Evolutionary conservation across 768 basidiomycete genomes (phyloP).

Genomic region (Butyriboletus loyo): DNA sequence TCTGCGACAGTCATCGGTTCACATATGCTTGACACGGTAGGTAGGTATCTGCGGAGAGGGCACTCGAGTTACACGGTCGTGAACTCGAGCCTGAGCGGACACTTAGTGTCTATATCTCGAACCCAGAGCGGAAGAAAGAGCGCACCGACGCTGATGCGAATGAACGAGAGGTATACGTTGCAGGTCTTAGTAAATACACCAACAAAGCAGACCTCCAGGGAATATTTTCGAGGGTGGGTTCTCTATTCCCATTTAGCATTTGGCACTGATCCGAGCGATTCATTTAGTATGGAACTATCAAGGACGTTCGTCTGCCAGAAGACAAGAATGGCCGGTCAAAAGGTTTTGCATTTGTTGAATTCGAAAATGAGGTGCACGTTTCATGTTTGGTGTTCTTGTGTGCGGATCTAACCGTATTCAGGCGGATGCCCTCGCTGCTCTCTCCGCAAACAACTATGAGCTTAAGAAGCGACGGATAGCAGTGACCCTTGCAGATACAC

Average conservation of each 20-base stretch:
- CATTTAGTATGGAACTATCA: slow-evolving; percentile 74
- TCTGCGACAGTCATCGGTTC: slow-evolving; percentile 4
- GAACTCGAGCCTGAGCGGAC: slow-evolving; percentile 68
- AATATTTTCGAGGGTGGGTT: slow-evolving; percentile 71
- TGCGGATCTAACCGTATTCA: slow-evolving; percentile 28
- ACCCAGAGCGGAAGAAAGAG: slow-evolving; percentile 85
- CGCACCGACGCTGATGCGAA: slow-evolving; percentile 87
- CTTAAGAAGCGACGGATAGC: slow-evolving; percentile 88
- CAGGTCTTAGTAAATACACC: slow-evolving; percentile 77
- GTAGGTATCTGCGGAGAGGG: slow-evolving; percentile 65
- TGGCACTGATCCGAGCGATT: slow-evolving; percentile 3
- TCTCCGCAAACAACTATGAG: slow-evolving; percentile 82
- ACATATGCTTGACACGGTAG: neutral
- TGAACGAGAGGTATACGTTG: slow-evolving; percentile 83
- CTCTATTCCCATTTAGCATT: neutral
- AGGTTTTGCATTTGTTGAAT: slow-evolving; percentile 94
- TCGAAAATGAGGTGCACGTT: slow-evolving; percentile 64
- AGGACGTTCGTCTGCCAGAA: slow-evolving; percentile 73
- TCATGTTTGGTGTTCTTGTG: neutral
- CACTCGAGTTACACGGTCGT: slow-evolving; percentile 75
- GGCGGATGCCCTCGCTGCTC: slow-evolving; percentile 67
- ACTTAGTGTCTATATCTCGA: slow-evolving; percentile 81
- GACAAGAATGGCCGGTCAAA: slow-evolving; percentile 69
- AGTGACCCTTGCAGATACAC: slow-evolving; percentile 81
- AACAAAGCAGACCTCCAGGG: slow-evolving; percentile 75